Percentiles rank a stretch among this genome's conserved stretches.
Conservation (phyloP, 345 rosid species). For the Chamaenerion angustifolium region DNA sequence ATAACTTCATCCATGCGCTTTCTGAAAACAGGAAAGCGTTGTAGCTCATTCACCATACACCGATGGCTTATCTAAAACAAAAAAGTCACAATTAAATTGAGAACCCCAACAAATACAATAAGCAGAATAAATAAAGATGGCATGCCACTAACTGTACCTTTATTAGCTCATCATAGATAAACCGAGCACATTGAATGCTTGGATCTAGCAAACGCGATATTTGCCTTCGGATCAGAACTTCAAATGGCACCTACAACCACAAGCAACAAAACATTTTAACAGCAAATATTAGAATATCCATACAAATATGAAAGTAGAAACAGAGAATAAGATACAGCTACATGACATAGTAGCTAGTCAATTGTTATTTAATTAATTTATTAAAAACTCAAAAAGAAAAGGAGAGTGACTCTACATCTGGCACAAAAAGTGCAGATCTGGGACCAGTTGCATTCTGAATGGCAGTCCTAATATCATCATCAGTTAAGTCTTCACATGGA, state of each 20-base stretch:
- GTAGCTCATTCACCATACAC: constrained; percentile 59
- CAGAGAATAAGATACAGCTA: neutral
- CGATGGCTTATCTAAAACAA: constrained; percentile 71
- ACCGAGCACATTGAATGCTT: constrained; percentile 93
- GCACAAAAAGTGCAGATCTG: constrained; percentile 75
- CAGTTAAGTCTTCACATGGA: constrained; percentile 92
- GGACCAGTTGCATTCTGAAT: constrained; percentile 98
- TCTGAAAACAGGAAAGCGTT: constrained; percentile 76
- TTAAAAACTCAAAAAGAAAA: neutral
- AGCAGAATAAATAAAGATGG: neutral
- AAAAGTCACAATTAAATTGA: neutral
- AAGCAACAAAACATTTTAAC: constrained; percentile 2
- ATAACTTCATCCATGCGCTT: constrained; percentile 94
- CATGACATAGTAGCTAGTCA: neutral
- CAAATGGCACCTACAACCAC: constrained; percentile 67
- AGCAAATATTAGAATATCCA: no score
- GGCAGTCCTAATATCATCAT: constrained; percentile 83
- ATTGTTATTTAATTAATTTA: no score
- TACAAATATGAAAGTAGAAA: neutral
- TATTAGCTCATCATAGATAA: constrained; percentile 79
- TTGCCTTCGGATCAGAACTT: constrained; percentile 87
- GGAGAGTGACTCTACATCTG: constrained; percentile 45
- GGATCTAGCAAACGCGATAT: constrained; percentile 88
- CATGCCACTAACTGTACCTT: constrained; percentile 33
- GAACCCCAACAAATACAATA: neutral